Percentiles rank a stretch among this genome's conserved stretches.
Evolutionary conservation across 2,329 filamentous ascomycete genomes (phyloP).

Genomic region (Colletotrichum sansevieriae): DNA sequence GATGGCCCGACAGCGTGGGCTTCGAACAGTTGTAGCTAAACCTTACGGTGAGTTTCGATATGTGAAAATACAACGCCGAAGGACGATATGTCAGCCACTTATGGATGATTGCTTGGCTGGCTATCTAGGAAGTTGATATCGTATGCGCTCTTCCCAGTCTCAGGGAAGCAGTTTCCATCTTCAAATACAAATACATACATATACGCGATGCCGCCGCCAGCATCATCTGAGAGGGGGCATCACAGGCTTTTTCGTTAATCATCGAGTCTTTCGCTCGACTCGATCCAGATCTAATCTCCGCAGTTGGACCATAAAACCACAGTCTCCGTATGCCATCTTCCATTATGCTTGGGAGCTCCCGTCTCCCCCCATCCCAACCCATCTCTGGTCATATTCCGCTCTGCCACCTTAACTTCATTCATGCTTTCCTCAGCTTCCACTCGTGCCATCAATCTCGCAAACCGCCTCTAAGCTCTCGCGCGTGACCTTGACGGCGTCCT

Average conservation of each 20-base stretch:
- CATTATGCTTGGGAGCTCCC: slow-evolving; percentile 16
- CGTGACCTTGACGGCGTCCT: slow-evolving; percentile 72
- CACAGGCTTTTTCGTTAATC: slow-evolving; percentile 16
- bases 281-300: background rate
- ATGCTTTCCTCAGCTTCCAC: slow-evolving; percentile 6
- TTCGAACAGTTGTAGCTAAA: too few relatives aligned
- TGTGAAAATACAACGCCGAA: background rate
- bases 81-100: background rate
- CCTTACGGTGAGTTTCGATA: too few relatives aligned
- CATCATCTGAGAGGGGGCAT: slow-evolving; percentile 13
- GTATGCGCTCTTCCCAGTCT: slow-evolving; percentile 9
- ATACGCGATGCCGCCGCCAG: slow-evolving; percentile 8
- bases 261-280: background rate
- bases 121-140: slow-evolving; percentile 26
- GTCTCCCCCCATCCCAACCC: background rate
- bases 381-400: background rate
- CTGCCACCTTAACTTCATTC: background rate
- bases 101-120: slow-evolving; percentile 14
- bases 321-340: background rate
- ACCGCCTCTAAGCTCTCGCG: slow-evolving; percentile 69
- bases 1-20: too few relatives aligned
- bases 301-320: background rate
- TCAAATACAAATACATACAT: slow-evolving; percentile 22
- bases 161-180: slow-evolving; percentile 6
- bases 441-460: slow-evolving; percentile 52